phyloP scores from a whole-genome alignment of 495 filamentous ascomycete genomes.

The Evernia prunastri region DNA sequence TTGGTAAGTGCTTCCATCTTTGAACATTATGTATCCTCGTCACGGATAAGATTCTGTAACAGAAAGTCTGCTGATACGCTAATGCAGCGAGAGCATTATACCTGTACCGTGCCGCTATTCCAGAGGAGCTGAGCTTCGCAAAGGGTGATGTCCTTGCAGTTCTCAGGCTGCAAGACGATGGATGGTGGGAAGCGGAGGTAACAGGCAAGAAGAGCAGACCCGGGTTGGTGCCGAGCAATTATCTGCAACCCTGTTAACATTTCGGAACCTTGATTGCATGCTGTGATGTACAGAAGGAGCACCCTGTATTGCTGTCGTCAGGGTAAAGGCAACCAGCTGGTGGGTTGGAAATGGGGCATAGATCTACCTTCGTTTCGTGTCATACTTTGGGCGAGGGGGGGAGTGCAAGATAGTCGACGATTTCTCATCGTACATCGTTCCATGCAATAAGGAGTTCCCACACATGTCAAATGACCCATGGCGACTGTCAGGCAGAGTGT shows the following conservation, averaged over 20 bases:
- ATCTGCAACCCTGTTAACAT: conserved; percentile 65
- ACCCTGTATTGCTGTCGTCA: neutral
- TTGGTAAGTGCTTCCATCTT: conserved; percentile 56
- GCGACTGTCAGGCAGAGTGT: neutral
- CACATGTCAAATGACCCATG: neutral
- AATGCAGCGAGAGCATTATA: conserved; percentile 81
- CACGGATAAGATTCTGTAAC: neutral
- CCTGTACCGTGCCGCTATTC: conserved; percentile 87
- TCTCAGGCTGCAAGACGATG: conserved; percentile 90
- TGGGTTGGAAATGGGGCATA: neutral
- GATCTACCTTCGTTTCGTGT: neutral
- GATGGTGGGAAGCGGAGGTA: conserved; percentile 98
- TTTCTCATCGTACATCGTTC: neutral
- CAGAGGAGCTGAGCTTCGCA: conserved; percentile 85
- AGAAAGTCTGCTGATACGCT: conserved; percentile 7
- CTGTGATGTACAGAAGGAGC: neutral
- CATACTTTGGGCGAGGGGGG: neutral
- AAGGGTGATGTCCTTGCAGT: conserved; percentile 91
- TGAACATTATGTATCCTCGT: neutral
- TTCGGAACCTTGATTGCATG: neutral
- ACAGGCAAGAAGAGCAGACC: conserved; percentile 65
- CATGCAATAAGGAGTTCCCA: neutral
- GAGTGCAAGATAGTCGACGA: neutral
- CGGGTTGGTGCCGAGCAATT: conserved; percentile 95
- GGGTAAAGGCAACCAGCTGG: neutral